phyloP scores from a whole-genome alignment of 305 asterid species.

The Fraxinus greggii region DNA sequence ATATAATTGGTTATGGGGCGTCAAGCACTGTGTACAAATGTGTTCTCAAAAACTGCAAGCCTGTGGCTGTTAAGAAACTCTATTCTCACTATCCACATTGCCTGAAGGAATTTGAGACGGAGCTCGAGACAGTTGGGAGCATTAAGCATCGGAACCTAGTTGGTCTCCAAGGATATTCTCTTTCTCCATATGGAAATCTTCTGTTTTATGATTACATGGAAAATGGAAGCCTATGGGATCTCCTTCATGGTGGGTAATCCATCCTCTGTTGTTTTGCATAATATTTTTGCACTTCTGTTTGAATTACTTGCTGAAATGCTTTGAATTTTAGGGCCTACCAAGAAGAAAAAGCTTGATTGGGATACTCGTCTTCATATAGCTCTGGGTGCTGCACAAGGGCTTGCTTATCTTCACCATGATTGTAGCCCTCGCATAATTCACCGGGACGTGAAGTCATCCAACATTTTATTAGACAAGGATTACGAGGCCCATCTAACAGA shows the following conservation, averaged over 20 bases:
- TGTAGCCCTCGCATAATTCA: conserved; percentile 90
- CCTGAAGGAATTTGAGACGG: conserved; percentile 87
- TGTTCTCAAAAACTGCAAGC: conserved; percentile 84
- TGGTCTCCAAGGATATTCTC: conserved; percentile 89
- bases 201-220: conserved; percentile 97
- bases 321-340: conserved; percentile 48
- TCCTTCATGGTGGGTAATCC: conserved; percentile 70
- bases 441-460: conserved; percentile 92
- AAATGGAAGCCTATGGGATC: conserved; percentile 97
- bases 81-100: conserved; percentile 79
- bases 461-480: conserved; percentile 75
- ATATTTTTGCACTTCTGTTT: neutral
- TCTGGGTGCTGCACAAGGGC: conserved; percentile 87
- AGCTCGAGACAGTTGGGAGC: conserved; percentile 85
- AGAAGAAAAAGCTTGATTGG: conserved; percentile 83
- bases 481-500: conserved; percentile 84
- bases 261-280: neutral
- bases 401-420: conserved; percentile 91
- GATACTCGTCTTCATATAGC: conserved; percentile 71
- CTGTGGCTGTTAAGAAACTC: conserved; percentile 92
- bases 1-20: conserved; percentile 85
- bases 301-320: neutral
- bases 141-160: conserved; percentile 94
- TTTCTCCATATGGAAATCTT: conserved; percentile 78
- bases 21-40: conserved; percentile 96